These are phyloP conservation scores for Krasilnikovozyma curviuscula DNA, from an alignment of 768 basidiomycete genomes.

Conservation along the genomic window DNA sequence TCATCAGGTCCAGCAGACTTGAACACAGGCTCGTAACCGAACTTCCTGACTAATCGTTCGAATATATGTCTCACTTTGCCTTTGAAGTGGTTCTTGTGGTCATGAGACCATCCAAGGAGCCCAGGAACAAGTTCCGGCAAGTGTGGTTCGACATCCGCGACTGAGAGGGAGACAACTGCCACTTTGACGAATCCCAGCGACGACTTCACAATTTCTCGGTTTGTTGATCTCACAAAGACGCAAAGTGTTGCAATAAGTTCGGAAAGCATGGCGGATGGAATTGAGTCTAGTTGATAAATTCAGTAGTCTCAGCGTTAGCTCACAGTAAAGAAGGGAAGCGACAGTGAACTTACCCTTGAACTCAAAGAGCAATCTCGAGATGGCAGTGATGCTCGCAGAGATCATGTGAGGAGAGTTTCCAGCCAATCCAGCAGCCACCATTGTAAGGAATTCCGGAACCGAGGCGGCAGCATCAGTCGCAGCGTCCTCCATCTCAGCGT, in stretches of 20 bases:
- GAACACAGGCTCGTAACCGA: constrained; percentile 62
- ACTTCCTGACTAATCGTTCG: constrained; percentile 80
- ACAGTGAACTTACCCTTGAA: constrained; percentile 51
- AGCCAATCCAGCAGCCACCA: constrained; percentile 86
- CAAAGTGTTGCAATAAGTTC: constrained; percentile 72
- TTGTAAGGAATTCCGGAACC: constrained; percentile 83
- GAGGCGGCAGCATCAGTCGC: constrained; percentile 39
- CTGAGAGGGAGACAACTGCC: constrained; percentile 62
- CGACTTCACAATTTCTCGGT: constrained; percentile 95
- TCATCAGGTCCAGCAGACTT: constrained; percentile 53
- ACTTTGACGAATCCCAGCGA: constrained; percentile 88
- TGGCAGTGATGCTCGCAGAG: constrained; percentile 83
- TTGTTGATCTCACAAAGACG: constrained; percentile 70
- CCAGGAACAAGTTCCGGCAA: constrained; percentile 61
- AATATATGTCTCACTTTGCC: constrained; percentile 90
- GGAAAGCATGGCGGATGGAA: constrained; percentile 50
- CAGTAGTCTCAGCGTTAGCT: neutral
- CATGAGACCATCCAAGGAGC: constrained; percentile 78
- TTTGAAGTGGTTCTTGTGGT: constrained; percentile 99
- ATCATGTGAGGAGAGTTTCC: constrained; percentile 95
- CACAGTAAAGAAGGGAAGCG: neutral
- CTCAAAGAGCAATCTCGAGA: constrained; percentile 85
- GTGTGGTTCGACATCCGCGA: constrained; percentile 53
- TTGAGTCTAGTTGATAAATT: constrained; percentile 34
- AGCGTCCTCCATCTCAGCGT: constrained; percentile 10